A percentile compares a stretch with the other conserved stretches of the same genome.
These are phyloP conservation scores for Hymenoscyphus scutula DNA, from an alignment of 2,329 filamentous ascomycete species.

Conservation along the genomic window DNA sequence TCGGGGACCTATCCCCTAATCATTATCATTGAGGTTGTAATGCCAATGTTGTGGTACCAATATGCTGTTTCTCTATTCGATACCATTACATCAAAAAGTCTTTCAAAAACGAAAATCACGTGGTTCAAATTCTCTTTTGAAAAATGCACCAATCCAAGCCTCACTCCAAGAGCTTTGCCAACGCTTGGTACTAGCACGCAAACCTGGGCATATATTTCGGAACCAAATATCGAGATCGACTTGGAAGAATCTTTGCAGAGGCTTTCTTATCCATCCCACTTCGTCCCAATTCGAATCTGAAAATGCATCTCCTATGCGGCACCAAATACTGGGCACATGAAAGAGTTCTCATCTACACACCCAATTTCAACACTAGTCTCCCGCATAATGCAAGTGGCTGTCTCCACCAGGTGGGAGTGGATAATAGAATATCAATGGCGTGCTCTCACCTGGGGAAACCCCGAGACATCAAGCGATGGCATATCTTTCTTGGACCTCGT, in stretches of 20 bases:
- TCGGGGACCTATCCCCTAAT: background rate
- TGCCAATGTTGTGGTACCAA: background rate
- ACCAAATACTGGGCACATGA: background rate
- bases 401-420: background rate
- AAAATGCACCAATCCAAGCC: background rate
- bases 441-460: background rate
- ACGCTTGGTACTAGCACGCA: constrained; percentile 1
- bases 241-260: background rate
- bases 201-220: background rate
- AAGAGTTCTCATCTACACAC: background rate
- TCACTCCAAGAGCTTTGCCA: background rate
- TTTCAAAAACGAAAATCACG: background rate
- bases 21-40: background rate
- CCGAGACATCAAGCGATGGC: background rate
- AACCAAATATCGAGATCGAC: background rate
- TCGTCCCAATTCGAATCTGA: background rate
- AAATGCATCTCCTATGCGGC: background rate
- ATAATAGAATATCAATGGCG: background rate
- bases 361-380: background rate
- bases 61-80: background rate
- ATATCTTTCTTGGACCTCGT: background rate
- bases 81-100: background rate
- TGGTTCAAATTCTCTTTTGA: background rate
- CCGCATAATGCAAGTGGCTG: background rate
- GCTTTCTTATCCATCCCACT: background rate